Conservation (phyloP, 2,329 filamentous ascomycete species). For the Cryphonectria carpinicola region DNA sequence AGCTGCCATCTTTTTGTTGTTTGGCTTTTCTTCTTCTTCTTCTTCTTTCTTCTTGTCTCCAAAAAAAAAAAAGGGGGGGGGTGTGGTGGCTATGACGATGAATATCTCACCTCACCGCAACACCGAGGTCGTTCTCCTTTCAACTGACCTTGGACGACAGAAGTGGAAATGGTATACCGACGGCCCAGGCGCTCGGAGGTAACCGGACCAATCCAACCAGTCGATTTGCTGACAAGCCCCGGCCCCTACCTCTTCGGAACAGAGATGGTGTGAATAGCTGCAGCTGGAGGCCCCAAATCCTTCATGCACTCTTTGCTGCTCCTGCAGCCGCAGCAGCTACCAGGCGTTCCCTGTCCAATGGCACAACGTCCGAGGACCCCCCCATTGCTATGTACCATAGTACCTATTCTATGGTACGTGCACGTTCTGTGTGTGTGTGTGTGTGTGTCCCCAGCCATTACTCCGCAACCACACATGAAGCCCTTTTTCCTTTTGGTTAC, state of each 20-base stretch:
- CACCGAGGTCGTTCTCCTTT: neutral
- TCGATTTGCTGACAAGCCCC: slow-evolving; percentile 12
- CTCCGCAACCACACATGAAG: neutral
- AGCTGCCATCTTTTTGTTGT: too few species aligned
- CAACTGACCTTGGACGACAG: neutral
- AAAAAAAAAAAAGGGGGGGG: neutral
- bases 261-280: slow-evolving; percentile 12
- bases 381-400: neutral
- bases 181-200: neutral
- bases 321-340: slow-evolving; percentile 16
- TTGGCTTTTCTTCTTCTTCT: neutral
- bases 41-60: neutral
- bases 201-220: neutral
- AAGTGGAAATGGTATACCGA: neutral
- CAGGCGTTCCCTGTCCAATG: slow-evolving; percentile 19
- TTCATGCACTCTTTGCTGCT: slow-evolving; percentile 12
- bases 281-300: slow-evolving; percentile 18
- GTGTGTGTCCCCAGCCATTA: neutral
- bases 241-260: neutral
- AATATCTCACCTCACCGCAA: slow-evolving; percentile 9
- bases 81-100: neutral
- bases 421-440: neutral
- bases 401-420: neutral
- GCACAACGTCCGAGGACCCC: neutral
- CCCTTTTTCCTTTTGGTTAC: neutral